Evolutionary conservation across 371 early-diverging fungal genomes (phyloP).

Genomic region (Cladochytrium tenue): DNA sequence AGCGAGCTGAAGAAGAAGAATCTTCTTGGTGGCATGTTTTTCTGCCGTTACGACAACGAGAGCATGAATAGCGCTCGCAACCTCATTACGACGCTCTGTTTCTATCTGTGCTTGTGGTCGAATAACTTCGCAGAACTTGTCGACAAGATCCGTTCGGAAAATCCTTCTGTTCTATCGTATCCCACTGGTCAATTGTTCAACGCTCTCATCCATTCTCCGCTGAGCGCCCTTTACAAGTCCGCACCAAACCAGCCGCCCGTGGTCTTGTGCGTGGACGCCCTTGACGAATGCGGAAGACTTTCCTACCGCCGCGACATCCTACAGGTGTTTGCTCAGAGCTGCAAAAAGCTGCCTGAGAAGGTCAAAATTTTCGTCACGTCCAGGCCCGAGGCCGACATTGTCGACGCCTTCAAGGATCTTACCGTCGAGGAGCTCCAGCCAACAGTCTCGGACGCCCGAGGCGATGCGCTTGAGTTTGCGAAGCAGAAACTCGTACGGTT

Average conservation of each 20-base stretch:
- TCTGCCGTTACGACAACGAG: constrained; percentile 3
- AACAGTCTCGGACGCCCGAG: constrained; percentile 12
- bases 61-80: constrained; percentile 1
- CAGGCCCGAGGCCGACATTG: constrained; percentile 24
- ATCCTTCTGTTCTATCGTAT: neutral
- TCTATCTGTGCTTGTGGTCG: constrained; percentile 9
- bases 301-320: constrained; percentile 19
- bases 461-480: constrained; percentile 7
- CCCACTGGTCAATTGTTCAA: constrained; percentile 11
- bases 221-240: constrained; percentile 1
- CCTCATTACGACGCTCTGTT: constrained; percentile 5
- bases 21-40: constrained; percentile 5
- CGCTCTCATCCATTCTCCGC: constrained; percentile 5
- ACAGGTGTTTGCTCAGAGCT: constrained; percentile 14
- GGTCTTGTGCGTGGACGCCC: constrained; percentile 23
- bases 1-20: neutral
- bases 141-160: constrained; percentile 1
- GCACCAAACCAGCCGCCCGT: constrained; percentile 6
- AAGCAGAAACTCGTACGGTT: constrained; percentile 3
- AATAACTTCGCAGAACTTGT: constrained; percentile 10
- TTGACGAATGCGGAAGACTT: constrained; percentile 27
- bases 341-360: constrained; percentile 10
- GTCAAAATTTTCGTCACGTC: constrained; percentile 26
- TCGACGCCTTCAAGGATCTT: constrained; percentile 9
- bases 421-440: constrained; percentile 6